phyloP scores from a whole-genome alignment of 2,329 filamentous ascomycete genomes.

The Magnaporthiopsis incrustans region DNA sequence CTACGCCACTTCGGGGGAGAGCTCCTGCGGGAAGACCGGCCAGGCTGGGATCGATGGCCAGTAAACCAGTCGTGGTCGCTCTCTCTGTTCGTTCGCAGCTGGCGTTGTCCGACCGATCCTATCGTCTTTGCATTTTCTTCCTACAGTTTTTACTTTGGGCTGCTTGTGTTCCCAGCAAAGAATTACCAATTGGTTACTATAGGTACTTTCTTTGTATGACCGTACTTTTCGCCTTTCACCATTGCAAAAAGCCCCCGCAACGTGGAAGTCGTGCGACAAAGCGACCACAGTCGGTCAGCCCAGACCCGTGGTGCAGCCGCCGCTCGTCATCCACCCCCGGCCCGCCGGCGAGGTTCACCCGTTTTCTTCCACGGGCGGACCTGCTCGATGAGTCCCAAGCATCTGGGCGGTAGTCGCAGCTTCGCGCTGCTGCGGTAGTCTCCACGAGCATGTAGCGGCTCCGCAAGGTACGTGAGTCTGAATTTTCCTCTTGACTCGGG shows the following conservation, averaged over 20 bases:
- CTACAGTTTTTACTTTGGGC: neutral
- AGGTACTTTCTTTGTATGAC: neutral
- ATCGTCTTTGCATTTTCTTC: neutral
- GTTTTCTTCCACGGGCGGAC: neutral
- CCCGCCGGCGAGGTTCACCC: no score
- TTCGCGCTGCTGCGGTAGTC: constrained; percentile 5
- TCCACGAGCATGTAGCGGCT: neutral
- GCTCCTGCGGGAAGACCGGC: neutral
- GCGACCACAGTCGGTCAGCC: neutral
- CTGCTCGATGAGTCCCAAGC: neutral
- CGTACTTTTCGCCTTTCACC: neutral
- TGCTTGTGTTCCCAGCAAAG: neutral
- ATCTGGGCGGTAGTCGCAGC: neutral
- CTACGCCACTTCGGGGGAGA: neutral
- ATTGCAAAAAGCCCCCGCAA: neutral
- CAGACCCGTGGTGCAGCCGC: neutral
- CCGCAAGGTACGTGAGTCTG: neutral
- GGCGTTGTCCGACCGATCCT: neutral
- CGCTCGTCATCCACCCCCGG: neutral
- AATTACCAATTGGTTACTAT: neutral
- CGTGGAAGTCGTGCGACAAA: neutral
- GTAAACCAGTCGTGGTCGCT: neutral
- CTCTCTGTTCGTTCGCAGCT: neutral
- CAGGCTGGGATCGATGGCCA: neutral
- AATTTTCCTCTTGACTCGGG: neutral